Evolutionary conservation across 768 basidiomycete genomes (phyloP).

Genomic region (Cystobasidium onofrii): DNA sequence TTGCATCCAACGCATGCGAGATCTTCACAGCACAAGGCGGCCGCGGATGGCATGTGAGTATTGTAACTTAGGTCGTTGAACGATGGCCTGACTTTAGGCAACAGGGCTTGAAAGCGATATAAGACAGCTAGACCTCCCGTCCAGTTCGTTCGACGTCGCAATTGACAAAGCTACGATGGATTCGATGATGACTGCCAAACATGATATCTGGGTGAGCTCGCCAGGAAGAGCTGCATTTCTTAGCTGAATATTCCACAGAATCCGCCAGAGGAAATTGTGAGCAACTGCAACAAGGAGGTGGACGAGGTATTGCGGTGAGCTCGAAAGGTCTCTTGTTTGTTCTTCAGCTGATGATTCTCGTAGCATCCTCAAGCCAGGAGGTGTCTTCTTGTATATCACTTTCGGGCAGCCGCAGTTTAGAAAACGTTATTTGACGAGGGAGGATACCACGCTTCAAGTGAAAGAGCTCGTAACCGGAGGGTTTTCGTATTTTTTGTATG

Average conservation of each 20-base stretch:
- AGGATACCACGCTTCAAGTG: background rate
- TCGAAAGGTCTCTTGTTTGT: too few relatives aligned
- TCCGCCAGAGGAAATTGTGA: background rate
- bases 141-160: slow-evolving; percentile 18
- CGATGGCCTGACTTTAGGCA: too few relatives aligned
- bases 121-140: background rate
- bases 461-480: slow-evolving; percentile 4
- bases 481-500: slow-evolving; percentile 29
- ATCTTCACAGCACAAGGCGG: background rate
- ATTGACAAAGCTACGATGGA: slow-evolving; percentile 29
- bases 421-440: slow-evolving; percentile 7
- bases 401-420: slow-evolving; percentile 28
- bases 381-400: slow-evolving; percentile 24
- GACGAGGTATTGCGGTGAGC: slow-evolving; percentile 12
- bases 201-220: slow-evolving; percentile 26
- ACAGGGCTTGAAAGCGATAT: slow-evolving; percentile 16
- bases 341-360: too few relatives aligned
- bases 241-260: slow-evolving; percentile 15
- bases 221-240: too few relatives aligned
- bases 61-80: too few relatives aligned
- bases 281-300: slow-evolving; percentile 19
- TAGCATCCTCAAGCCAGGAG: slow-evolving; percentile 19
- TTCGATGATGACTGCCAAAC: slow-evolving; percentile 21
- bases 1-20: slow-evolving; percentile 18
- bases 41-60: slow-evolving; percentile 17